Conservation (phyloP, 257 asterid species). For the Ocimum tenuiflorum region DNA sequence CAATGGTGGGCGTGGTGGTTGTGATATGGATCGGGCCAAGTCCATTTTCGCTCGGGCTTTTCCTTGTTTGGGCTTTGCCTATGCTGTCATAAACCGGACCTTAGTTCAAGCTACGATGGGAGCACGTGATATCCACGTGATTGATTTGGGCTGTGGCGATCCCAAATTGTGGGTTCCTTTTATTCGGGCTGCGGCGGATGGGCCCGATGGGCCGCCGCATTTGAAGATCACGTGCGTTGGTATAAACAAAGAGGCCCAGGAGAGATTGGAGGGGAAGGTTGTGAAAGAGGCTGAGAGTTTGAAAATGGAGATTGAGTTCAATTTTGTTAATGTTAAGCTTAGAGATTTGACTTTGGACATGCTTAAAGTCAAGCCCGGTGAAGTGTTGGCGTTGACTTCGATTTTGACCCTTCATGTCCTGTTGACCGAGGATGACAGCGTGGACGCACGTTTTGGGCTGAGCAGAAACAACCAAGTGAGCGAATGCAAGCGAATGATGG, state of each 20-base stretch:
- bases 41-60: constrained; percentile 21
- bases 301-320: constrained; percentile 32
- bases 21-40: constrained; percentile 24
- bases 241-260: constrained; percentile 23
- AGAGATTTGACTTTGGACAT: constrained; percentile 31
- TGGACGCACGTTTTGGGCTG: constrained; percentile 26
- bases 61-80: constrained; percentile 36
- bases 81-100: constrained; percentile 25
- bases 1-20: constrained; percentile 1
- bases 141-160: constrained; percentile 41
- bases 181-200: constrained; percentile 23
- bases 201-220: constrained; percentile 33
- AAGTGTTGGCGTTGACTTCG: constrained; percentile 40
- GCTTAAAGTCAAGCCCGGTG: constrained; percentile 32
- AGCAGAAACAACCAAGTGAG: constrained; percentile 21
- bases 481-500: constrained; percentile 25
- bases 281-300: constrained; percentile 37
- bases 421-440: constrained; percentile 40
- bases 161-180: constrained; percentile 44
- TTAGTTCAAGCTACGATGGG: constrained; percentile 29
- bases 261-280: constrained; percentile 21
- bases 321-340: constrained; percentile 21
- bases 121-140: constrained; percentile 31
- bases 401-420: constrained; percentile 35
- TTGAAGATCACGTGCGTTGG: constrained; percentile 37